Base-by-base conservation (phyloP, 2,329 filamentous ascomycete species). In the Ceratocystiopsis brevicomis region DNA sequence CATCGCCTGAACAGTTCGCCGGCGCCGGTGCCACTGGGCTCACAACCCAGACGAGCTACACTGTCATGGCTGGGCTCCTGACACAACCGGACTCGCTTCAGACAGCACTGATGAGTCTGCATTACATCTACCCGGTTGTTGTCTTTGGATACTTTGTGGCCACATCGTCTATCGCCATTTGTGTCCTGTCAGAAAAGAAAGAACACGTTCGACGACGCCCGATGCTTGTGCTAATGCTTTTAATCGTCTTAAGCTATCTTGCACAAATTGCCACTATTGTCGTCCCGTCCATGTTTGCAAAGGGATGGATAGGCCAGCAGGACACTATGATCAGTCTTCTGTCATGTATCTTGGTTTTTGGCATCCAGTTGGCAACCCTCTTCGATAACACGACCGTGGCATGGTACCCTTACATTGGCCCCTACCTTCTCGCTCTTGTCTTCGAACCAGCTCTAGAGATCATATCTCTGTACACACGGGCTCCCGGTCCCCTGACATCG, bases 331-430 rank as follows among this genome's bases (percentile, higher is more conserved):
- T 82, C 43, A 71, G 74, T 43, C 60, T 71, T 35, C 58, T 81
- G 21, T 71, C 76, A 1, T 78, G 73, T 44, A 63, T 76, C 39
- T 58, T 82, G 25, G 63, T 74, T n/a, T 83, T 78, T 56, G 68
- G 72, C 4, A 66, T 77, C 14, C 65, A 79, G 50, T 60, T 75
- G 46, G 63, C 69, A 37, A 65, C 65, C 17, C 62, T 81, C 14
- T 59, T 64, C 3, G 68, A 73, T 42, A 60, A 62, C 16, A 54
- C 62, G 30, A 61, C 65, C 42, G 63, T 67, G 3, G 64, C 73
- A 11, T 78, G 74, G 66, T 74, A 77, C 50, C 74, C 77, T 0
- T 76, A 74, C 48, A 69, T 71, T 48, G 76, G 74, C 16, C 71
- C 72, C 13, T 80, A 77, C 66, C 50, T 70, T 30, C 56, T 81